phyloP scores from a whole-genome alignment of 148 eudicot genomes.

The Drosera capensis region DNA sequence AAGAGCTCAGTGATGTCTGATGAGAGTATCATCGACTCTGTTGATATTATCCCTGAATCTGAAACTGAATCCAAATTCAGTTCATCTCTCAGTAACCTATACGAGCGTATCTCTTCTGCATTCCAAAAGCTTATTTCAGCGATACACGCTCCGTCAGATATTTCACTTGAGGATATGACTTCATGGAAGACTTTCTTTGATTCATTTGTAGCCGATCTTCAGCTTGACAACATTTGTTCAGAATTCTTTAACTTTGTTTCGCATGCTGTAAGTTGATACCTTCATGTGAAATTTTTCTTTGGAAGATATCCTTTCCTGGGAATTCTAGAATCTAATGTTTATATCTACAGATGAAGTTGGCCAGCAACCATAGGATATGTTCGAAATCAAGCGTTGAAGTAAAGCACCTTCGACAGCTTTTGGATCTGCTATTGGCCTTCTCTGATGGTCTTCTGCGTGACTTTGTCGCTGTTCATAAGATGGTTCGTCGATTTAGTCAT shows the following conservation, averaged over 20 bases:
- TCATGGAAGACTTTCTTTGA: slow-evolving; percentile 42
- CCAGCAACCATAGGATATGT: slow-evolving; percentile 17
- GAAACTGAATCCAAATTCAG: slow-evolving; percentile 23
- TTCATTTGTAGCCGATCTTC: slow-evolving; percentile 30
- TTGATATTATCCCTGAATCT: slow-evolving; percentile 7
- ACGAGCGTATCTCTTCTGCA: slow-evolving; percentile 19
- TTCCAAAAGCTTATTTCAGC: slow-evolving; percentile 29
- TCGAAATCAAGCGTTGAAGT: slow-evolving; percentile 20
- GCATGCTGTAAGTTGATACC: slow-evolving; percentile 45
- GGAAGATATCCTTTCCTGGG: background rate
- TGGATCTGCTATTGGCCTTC: slow-evolving; percentile 38
- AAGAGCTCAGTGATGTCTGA: slow-evolving; percentile 9
- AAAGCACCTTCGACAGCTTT: slow-evolving; percentile 24
- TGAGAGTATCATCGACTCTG: slow-evolving; percentile 2
- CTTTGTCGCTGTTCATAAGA: slow-evolving; percentile 48
- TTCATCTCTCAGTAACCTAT: slow-evolving; percentile 21
- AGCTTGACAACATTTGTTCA: slow-evolving; percentile 32
- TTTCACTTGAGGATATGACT: slow-evolving; percentile 34
- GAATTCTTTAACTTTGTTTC: slow-evolving; percentile 30
- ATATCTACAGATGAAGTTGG: slow-evolving; percentile 41
- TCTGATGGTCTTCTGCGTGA: slow-evolving; percentile 59
- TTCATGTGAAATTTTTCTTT: background rate
- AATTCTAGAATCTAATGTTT: slow-evolving; percentile 9
- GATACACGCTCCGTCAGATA: slow-evolving; percentile 15
- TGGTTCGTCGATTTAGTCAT: slow-evolving; percentile 24